Percentiles rank a stretch among this genome's conserved stretches.
These are phyloP conservation scores for Penicillium pulvis DNA, from an alignment of 495 filamentous ascomycete species.

Conservation along the genomic window DNA sequence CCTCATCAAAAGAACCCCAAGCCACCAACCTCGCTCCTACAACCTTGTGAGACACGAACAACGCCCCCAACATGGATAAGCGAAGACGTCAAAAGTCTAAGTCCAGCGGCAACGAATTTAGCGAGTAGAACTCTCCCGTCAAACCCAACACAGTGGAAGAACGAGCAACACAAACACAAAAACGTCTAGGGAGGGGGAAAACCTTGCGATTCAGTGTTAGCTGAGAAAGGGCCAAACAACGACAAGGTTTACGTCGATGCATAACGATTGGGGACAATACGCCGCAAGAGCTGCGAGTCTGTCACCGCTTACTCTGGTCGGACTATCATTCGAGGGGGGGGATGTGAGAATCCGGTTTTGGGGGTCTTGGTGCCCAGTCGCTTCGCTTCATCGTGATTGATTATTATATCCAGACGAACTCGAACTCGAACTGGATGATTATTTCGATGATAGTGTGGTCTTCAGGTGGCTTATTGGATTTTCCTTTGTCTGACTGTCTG, in stretches of 20 bases:
- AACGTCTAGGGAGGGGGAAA: not conserved
- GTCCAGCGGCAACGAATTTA: not conserved
- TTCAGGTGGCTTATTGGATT: not conserved
- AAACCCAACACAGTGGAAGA: not conserved
- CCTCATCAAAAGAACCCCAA: not conserved
- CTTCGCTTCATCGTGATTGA: not conserved
- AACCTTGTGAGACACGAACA: not conserved
- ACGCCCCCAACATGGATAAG: not conserved
- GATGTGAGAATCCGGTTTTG: not conserved
- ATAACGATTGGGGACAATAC: not conserved
- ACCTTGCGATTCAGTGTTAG: not conserved
- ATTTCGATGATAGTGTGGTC: too few relatives aligned
- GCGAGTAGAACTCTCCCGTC: not conserved
- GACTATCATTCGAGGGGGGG: not conserved
- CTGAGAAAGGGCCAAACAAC: not conserved
- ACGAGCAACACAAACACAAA: not conserved
- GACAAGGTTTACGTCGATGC: not conserved
- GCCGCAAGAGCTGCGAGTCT: not conserved
- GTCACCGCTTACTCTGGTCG: slow-evolving; percentile 1
- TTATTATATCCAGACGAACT: not conserved
- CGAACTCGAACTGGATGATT: too few relatives aligned
- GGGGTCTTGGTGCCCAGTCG: not conserved
- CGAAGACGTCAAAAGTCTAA: not conserved
- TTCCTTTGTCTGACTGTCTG: not conserved
- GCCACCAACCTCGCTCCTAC: not conserved